Conservation (phyloP, 495 filamentous ascomycete genomes). For the Tuber aestivum region DNA sequence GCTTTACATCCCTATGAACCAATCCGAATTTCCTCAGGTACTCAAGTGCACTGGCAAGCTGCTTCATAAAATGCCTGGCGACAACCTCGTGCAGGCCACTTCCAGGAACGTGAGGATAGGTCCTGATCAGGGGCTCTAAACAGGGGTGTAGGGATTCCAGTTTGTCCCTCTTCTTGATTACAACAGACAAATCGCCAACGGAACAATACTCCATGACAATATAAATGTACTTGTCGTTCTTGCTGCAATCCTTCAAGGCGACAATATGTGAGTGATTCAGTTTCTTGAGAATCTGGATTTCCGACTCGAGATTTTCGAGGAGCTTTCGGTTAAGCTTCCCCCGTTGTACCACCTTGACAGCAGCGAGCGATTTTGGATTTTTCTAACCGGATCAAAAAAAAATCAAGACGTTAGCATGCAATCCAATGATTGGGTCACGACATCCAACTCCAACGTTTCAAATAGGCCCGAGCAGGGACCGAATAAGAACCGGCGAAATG, state of each 20-base stretch:
- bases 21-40: constrained; percentile 79
- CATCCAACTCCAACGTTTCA: constrained; percentile 30
- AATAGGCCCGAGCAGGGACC: constrained; percentile 29
- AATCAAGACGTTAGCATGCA: constrained; percentile 27
- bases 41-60: constrained; percentile 83
- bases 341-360: constrained; percentile 92
- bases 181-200: constrained; percentile 82
- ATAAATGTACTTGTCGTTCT: constrained; percentile 80
- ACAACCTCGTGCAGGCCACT: constrained; percentile 90
- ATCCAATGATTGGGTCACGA: constrained; percentile 24
- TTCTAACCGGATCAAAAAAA: constrained; percentile 42
- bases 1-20: constrained; percentile 95
- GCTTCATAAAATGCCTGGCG: constrained; percentile 90
- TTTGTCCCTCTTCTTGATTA: constrained; percentile 86
- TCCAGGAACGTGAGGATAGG: constrained; percentile 75
- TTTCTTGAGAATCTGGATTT: constrained; percentile 88
- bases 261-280: constrained; percentile 96
- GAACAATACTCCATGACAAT: constrained; percentile 98
- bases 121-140: constrained; percentile 76
- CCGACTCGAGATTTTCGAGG: constrained; percentile 87
- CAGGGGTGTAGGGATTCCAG: constrained; percentile 62
- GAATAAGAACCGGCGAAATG: constrained; percentile 30
- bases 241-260: constrained; percentile 85
- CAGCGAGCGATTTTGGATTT: constrained; percentile 63
- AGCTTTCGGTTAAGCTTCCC: constrained; percentile 87